phyloP scores from a whole-genome alignment of 2,329 filamentous ascomycete genomes.

The Fusarium sterilihyphosum region DNA sequence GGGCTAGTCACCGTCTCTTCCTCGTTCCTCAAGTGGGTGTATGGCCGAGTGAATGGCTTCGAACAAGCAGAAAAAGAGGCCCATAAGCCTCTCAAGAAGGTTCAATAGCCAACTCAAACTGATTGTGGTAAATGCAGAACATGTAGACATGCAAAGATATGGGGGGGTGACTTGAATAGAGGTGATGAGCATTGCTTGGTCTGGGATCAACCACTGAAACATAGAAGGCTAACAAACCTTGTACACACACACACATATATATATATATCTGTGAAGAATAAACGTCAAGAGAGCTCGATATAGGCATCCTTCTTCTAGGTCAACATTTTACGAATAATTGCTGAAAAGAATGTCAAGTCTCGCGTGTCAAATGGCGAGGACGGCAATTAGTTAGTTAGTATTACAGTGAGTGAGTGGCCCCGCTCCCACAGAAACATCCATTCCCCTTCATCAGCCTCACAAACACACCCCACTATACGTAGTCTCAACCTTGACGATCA shows the following conservation, averaged over 20 bases:
- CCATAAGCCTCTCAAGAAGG: conserved; percentile 46
- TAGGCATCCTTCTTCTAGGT: not conserved
- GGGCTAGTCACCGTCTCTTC: conserved; percentile 78
- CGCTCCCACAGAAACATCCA: conserved; percentile 28
- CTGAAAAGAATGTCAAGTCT: not conserved
- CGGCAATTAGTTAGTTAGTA: not conserved
- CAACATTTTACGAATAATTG: not conserved
- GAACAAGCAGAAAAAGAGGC: conserved; percentile 48
- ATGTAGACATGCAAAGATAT: not conserved
- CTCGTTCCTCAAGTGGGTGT: conserved; percentile 73
- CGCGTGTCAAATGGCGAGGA: not conserved
- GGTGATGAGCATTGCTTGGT: not conserved
- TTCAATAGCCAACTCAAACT: conserved; percentile 32
- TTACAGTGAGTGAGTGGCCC: not conserved
- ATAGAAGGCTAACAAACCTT: not conserved
- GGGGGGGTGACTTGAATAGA: not conserved
- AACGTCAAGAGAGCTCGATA: not conserved
- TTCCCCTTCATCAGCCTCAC: conserved; percentile 5
- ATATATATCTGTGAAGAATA: not conserved
- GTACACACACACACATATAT: no score
- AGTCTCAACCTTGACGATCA: conserved; percentile 3
- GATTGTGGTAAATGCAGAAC: not conserved
- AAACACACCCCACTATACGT: conserved; percentile 20
- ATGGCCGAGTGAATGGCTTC: conserved; percentile 72
- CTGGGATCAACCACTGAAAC: not conserved